Conservation (phyloP, 2,329 filamentous ascomycete species). For the Aaosphaeria pasadenensis region DNA sequence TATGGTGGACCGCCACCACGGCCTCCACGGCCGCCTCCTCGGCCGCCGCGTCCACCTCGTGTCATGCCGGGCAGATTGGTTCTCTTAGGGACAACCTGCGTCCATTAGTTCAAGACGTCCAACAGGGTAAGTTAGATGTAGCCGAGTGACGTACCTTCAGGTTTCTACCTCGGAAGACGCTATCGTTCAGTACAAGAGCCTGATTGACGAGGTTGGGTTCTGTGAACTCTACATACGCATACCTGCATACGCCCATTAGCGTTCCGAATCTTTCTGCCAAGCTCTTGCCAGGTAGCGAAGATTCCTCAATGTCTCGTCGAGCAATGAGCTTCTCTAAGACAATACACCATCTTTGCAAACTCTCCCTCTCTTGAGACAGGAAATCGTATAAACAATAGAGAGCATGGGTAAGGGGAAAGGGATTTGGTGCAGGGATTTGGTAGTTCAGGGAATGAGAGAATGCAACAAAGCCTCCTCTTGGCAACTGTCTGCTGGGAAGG, state of each 20-base stretch:
- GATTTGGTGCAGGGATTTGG: background rate
- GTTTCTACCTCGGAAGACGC: slow-evolving; percentile 88
- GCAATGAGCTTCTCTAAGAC: too few relatives aligned
- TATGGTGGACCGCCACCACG: slow-evolving; percentile 52
- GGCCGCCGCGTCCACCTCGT: slow-evolving; percentile 65
- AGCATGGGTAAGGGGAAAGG: too few relatives aligned
- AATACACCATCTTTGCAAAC: too few relatives aligned
- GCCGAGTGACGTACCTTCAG: slow-evolving; percentile 68
- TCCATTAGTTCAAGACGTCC: background rate
- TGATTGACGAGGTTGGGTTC: slow-evolving; percentile 91
- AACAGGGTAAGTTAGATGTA: background rate
- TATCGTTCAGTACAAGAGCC: slow-evolving; percentile 93
- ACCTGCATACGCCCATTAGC: slow-evolving; percentile 61
- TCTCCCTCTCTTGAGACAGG: too few relatives aligned
- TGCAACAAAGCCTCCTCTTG: slow-evolving; percentile 37
- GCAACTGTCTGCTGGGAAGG: slow-evolving; percentile 10
- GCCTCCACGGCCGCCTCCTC: slow-evolving; percentile 45
- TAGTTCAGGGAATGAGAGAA: slow-evolving; percentile 12
- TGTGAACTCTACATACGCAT: slow-evolving; percentile 97
- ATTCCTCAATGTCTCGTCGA: slow-evolving; percentile 9
- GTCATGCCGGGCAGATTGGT: slow-evolving; percentile 96
- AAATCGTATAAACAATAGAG: too few relatives aligned
- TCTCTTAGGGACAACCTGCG: slow-evolving; percentile 80
- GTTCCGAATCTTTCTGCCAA: slow-evolving; percentile 53
- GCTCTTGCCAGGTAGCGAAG: slow-evolving; percentile 58